Base-by-base conservation (phyloP, 2,329 filamentous ascomycete genomes). In the Arthrinium puccinioides region DNA sequence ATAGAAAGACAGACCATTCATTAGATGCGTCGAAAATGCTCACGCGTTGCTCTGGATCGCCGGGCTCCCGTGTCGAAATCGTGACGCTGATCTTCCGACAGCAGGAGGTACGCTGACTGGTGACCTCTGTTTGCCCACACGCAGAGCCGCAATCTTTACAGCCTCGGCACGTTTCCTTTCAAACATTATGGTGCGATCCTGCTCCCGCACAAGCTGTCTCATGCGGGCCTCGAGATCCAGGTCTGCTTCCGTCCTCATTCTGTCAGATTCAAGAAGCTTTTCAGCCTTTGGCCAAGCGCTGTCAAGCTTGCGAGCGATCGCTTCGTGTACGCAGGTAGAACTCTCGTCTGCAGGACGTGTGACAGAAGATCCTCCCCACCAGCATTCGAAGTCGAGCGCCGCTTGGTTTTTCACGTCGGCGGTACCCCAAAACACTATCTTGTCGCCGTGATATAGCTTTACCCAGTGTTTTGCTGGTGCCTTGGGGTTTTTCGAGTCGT, bases 371-470 rank as follows among this genome's bases (percentile, higher is more conserved):
- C 68, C 73, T 36, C 74, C 74, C 68, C 74, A 79, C 37, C 59
- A 63, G 55, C 74, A 79, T 27, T 63, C 63, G 48, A 79, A 78
- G 9, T 55, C 50, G 9, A 79, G 56, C 39, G 63, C 69, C 4
- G 63, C 70, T 39, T 67, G 58, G 9, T 37, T 31, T 24, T 53
- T 60, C 31, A 51, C 50, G 29, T 66, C 60, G 5, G 62, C 56
- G 10, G 66, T 60, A 29, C 76, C 67, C 70, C 80, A 94, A 6
- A 94, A 74, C 3, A 79, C 76, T 32, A 96, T 74, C 18, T 78
- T 68, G 54, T 96, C 90, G 2, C 85, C 87, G 23, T 84, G 77
- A 54, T 87, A 76, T 11, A 96, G 59, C 38, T 79, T 76, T 19
- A 84, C 79, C 79, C 79, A 83, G 52, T 72, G 61, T 21, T 56